Base-by-base conservation (phyloP, 192 early-diverging fungal genomes). In the Rhizoclosmatium globosum region DNA sequence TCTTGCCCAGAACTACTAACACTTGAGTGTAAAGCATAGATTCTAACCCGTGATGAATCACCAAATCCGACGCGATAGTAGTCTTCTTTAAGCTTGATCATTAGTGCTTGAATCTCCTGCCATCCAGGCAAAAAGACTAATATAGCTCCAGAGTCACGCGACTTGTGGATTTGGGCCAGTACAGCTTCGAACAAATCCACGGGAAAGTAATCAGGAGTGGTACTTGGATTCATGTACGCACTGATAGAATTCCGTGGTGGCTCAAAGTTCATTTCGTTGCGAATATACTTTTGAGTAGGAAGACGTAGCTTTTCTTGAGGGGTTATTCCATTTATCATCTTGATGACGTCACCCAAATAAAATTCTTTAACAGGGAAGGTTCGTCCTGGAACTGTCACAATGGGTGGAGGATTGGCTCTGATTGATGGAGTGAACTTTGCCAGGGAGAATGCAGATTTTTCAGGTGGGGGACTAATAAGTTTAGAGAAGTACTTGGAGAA, bases 401-500 rank as follows among this genome's bases (percentile, higher is more conserved):
- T 71, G 71, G 86, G 67, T 64, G 80, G 80, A 19, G 69, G 17
- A n/a, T 4, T 38, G 3, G 3, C 47, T 3, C n/a, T 15, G 23
- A 68, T 43, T 7, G 67, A 68, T 13, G 45, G 7, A 6, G 9
- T 47, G 39, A 21, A 21, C 23, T n/a, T n/a, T 7, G 47, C 9
- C n/a, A 3, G 68, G 2, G 31, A 58, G 47, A 43, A 15, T 19
- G 2, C 78, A 65, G 31, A 68, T 21, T 17, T 65, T 64, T 4
- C 43, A n/a, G 3, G 48, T 2, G 39, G n/a, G 15, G 38, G 42
- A 31, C 31, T 11, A 47, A 41, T 19, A 4, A 38, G 31, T n/a
- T 81, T 81, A 2, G 57, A 11, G 76, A 98, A 98, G 77, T 97
- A 98, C 3, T 78, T 71, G 0, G 91, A 87, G 81, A 97, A 97